phyloP scores from a whole-genome alignment of 2,329 filamentous ascomycete genomes.

The Moelleriella libera region DNA sequence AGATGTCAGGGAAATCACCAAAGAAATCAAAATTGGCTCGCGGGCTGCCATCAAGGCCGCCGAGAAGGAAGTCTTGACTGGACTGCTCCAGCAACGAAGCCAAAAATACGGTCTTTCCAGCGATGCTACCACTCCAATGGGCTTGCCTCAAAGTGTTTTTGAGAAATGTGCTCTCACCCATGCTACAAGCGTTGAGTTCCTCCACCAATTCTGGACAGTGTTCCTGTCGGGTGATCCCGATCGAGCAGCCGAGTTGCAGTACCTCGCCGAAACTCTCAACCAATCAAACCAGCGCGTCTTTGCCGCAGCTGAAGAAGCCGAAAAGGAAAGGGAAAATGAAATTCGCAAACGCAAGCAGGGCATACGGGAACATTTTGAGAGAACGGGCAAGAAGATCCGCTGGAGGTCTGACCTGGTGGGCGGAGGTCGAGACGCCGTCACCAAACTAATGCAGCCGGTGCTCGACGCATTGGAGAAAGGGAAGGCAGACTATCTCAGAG shows the following conservation, averaged over 20 bases:
- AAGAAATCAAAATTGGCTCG: constrained; percentile 50
- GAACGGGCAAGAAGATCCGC: constrained; percentile 59
- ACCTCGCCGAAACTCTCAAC: constrained; percentile 68
- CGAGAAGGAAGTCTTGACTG: constrained; percentile 51
- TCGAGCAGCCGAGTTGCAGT: constrained; percentile 65
- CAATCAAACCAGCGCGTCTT: constrained; percentile 67
- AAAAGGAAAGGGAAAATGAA: constrained; percentile 53
- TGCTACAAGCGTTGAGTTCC: constrained; percentile 84
- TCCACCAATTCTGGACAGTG: constrained; percentile 93
- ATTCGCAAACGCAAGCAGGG: constrained; percentile 55
- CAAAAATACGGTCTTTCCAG: constrained; percentile 38
- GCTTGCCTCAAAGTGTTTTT: constrained; percentile 36
- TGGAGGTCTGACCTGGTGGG: constrained; percentile 54
- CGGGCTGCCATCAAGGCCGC: constrained; percentile 50
- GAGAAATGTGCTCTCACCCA: constrained; percentile 57
- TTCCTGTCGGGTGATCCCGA: constrained; percentile 81
- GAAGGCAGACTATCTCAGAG: constrained; percentile 54
- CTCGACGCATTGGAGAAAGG: constrained; percentile 58
- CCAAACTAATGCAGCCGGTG: constrained; percentile 63
- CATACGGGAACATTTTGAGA: constrained; percentile 54
- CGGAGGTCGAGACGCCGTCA: constrained; percentile 64
- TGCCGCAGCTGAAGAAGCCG: constrained; percentile 67
- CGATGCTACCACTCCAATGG: constrained; percentile 38
- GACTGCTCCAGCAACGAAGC: constrained; percentile 45
- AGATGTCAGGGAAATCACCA: constrained; percentile 42